phyloP scores from a whole-genome alignment of 2,329 filamentous ascomycete genomes.

The Alternaria brassicae region DNA sequence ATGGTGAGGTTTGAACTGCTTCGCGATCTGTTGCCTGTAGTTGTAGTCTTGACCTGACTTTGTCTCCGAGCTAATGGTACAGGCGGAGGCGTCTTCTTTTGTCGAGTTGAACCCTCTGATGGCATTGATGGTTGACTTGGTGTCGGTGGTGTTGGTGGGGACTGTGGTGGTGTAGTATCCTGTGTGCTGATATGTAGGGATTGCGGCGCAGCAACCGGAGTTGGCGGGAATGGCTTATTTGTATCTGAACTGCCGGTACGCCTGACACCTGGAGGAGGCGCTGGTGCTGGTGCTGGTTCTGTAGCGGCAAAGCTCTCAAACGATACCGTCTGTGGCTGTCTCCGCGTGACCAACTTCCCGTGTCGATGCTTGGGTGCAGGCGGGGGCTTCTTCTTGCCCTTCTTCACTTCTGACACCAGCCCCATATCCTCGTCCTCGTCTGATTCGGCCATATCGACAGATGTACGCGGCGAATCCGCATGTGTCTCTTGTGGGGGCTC shows the following conservation, averaged over 20 bases:
- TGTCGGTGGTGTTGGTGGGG: slow-evolving; percentile 20
- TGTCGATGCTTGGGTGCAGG: slow-evolving; percentile 73
- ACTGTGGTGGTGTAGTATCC: slow-evolving; percentile 25
- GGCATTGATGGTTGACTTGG: slow-evolving; percentile 25
- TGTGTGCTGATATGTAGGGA: slow-evolving; percentile 30
- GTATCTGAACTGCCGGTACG: slow-evolving; percentile 56
- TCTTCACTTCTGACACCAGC: slow-evolving; percentile 42
- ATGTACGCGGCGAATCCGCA: slow-evolving; percentile 64
- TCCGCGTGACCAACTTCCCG: slow-evolving; percentile 72
- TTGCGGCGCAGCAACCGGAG: slow-evolving; percentile 49
- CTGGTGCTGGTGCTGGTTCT: slow-evolving; percentile 26
- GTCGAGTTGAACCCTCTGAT: slow-evolving; percentile 29
- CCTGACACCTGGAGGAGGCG: slow-evolving; percentile 31
- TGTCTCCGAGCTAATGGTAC: slow-evolving; percentile 47
- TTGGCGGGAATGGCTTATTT: slow-evolving; percentile 69
- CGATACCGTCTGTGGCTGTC: slow-evolving; percentile 51
- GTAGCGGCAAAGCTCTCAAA: slow-evolving; percentile 43
- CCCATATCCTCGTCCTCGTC: slow-evolving; percentile 57
- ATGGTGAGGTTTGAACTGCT: slow-evolving; percentile 48
- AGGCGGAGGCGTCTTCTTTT: slow-evolving; percentile 45
- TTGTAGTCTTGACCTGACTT: slow-evolving; percentile 44
- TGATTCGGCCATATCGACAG: slow-evolving; percentile 63
- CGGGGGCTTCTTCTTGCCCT: slow-evolving; percentile 73
- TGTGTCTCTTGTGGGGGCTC: slow-evolving; percentile 57
- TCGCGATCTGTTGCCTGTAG: slow-evolving; percentile 36